A percentile compares a stretch with the other conserved stretches of the same genome.
Evolutionary conservation across 352 stramenopile species (phyloP).

Genomic region (Phytophthora podocarpi): DNA sequence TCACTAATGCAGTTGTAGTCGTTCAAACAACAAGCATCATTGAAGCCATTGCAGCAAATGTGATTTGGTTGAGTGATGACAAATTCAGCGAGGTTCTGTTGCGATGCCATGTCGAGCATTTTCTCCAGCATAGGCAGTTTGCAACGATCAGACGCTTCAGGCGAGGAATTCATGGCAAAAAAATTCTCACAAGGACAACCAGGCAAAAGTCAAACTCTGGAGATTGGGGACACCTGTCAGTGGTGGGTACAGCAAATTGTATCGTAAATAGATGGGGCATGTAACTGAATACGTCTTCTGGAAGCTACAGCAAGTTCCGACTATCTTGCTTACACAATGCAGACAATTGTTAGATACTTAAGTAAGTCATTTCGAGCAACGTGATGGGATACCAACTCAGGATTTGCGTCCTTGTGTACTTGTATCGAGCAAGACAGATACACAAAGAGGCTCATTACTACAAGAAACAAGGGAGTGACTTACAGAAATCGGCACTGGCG

Average conservation of each 20-base stretch:
- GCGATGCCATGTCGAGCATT: conserved; percentile 13
- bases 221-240: conserved; percentile 31
- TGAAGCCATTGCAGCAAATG: conserved; percentile 31
- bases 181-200: conserved; percentile 4
- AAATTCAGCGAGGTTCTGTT: conserved; percentile 5
- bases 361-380: too few species aligned
- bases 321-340: conserved; percentile 16
- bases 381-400: too few species aligned
- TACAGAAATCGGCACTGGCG: too few species aligned
- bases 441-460: too few species aligned
- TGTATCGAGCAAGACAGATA: too few species aligned
- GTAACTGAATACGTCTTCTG: conserved; percentile 24
- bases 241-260: conserved; percentile 18
- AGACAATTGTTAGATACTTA: too few species aligned
- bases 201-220: conserved; percentile 21
- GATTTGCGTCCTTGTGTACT: too few species aligned
- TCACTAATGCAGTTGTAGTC: conserved; percentile 21
- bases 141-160: conserved; percentile 10
- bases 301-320: conserved; percentile 11
- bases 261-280: conserved; percentile 25
- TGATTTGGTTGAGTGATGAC: conserved; percentile 3
- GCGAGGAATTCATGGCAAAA: conserved; percentile 10
- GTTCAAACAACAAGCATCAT: conserved; percentile 11
- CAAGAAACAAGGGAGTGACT: too few species aligned
- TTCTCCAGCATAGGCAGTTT: conserved; percentile 15